Base-by-base conservation (phyloP, 2,329 filamentous ascomycete genomes). In the Tolypocladium sp. region DNA sequence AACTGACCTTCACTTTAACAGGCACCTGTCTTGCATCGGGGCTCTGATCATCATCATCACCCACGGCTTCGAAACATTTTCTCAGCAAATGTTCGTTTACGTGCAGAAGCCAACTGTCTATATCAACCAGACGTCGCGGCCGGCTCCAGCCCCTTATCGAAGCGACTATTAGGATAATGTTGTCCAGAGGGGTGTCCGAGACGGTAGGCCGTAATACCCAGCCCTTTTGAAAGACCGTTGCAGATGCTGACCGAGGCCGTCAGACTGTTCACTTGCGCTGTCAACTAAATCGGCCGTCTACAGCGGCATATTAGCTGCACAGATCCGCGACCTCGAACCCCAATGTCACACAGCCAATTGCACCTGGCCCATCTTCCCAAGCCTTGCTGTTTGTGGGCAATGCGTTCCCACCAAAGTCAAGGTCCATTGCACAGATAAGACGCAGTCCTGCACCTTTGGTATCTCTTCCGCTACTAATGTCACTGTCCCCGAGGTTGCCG, bases 221-320 rank as follows among this genome's bases (percentile, higher is more conserved):
- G 7, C 30, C 12, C 27, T 27, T 15, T 27, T 3, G 2, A 15
- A 33, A 2, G n/a, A 6, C 20, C 15, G 30, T 59, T 49, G 8
- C 22, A 35, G 33, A 56, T 33, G 30, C 22, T 58, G 57, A 33
- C 54, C 0, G 12, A 9, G 46, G 7, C 30, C 17, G 2, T 17
- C 5, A 67, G 65, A 64, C 56, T 64, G 57, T 58, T 66, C 56
- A 55, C 61, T 63, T 53, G 63, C 62, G 35, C 66, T 74, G 15
- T 75, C 73, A 4, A 75, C 73, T 3, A 75, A 73, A 61, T 70
- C 73, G 1, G 73, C 72, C 7, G 64, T 76, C 10, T 75, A 75
- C 49, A 69, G 72, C 17, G 72, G 73, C 13, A 72, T 76, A 30
- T 65, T 75, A 17, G 67, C 71, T 7, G 61, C 63, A 40, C 65